Evolutionary conservation across 192 early-diverging fungal genomes (phyloP).

Genomic region (Backusella psychrophila): DNA sequence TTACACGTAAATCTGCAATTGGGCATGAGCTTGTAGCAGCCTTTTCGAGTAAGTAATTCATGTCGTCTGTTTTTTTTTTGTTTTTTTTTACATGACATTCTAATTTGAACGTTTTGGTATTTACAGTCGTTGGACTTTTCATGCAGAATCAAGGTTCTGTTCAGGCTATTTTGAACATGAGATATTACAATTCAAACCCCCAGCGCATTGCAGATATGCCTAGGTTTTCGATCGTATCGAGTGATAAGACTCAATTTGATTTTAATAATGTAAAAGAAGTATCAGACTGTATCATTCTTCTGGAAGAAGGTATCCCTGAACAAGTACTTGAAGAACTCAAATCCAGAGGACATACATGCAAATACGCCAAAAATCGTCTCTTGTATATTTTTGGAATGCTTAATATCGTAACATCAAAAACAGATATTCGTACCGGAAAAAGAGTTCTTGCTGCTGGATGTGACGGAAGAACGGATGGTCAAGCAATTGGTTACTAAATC

Average conservation of each 20-base stretch:
- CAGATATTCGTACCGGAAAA: conserved; percentile 41
- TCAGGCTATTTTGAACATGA: conserved; percentile 69
- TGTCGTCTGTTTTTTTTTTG: too few relatives aligned
- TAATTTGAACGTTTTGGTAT: conserved; percentile 19
- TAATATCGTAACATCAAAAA: conserved; percentile 55
- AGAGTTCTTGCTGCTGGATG: conserved; percentile 47
- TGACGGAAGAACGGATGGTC: conserved; percentile 57
- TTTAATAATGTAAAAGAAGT: conserved; percentile 11
- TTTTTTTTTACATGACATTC: too few relatives aligned
- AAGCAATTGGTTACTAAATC: conserved; percentile 43
- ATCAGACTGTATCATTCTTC: conserved; percentile 37
- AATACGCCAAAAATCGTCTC: neutral
- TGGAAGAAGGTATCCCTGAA: conserved; percentile 63
- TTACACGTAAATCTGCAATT: conserved; percentile 36
- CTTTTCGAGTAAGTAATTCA: conserved; percentile 39
- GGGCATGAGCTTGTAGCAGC: conserved; percentile 37
- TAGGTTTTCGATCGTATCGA: conserved; percentile 58
- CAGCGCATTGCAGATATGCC: conserved; percentile 69
- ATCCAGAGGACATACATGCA: conserved; percentile 57
- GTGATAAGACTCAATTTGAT: conserved; percentile 20
- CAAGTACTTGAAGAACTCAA: conserved; percentile 43
- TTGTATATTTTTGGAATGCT: conserved; percentile 62
- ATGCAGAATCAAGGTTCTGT: conserved; percentile 83
- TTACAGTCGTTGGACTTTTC: conserved; percentile 63
- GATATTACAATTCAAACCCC: conserved; percentile 52